Base-by-base conservation (phyloP, 768 basidiomycete species). In the Erythrobasidium yunnanense region DNA sequence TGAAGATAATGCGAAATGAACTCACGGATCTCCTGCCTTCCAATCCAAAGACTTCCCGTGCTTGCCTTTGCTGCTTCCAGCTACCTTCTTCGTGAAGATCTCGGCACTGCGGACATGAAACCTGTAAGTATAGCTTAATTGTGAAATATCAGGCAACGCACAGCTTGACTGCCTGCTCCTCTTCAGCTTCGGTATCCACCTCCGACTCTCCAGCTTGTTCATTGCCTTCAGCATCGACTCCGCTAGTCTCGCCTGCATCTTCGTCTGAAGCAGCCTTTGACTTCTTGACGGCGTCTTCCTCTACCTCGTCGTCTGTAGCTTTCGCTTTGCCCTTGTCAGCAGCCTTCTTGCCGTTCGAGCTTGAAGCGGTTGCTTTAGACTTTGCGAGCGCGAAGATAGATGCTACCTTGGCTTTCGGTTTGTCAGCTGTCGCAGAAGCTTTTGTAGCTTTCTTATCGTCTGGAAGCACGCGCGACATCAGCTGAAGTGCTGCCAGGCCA, bases 21-120 rank as follows among this genome's bases (percentile, higher is more conserved):
- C 88, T 71, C 74, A 92, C 91, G 88, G 83, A 70, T 86, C 79
- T 13, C 90, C 90, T 25, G 78, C 78, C 78, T 88, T 86, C 92
- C 92, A 76, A 20, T 66, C 68, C 15, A 35, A 50, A 4, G 27
- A 65, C 15, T 67, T 70, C 15, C 71, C 66, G 54, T 67, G 38
- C 62, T 63, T 60, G 13, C 46, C 32, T 34, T 45, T 50, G 38
- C 32, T 67, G 50, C 35, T 55, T 27, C 49, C 69, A 5, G 69
- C 68, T 4, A 66, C 71, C 27, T 70, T 34, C 33, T 70, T 54
- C 23, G 47, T 53, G 8, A 62, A 52, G 33, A 55, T 54, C 22
- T 66, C 53, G 27, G 30, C 65, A 52, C 57, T 60, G 34, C 89
- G 18, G 86, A 86, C 20, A 85, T 85, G 55, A 22, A 32, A 82